Percentiles rank a stretch among this genome's conserved stretches.
Evolutionary conservation across 805 yeast species (phyloP).

Genomic region (Pichia exigua): DNA sequence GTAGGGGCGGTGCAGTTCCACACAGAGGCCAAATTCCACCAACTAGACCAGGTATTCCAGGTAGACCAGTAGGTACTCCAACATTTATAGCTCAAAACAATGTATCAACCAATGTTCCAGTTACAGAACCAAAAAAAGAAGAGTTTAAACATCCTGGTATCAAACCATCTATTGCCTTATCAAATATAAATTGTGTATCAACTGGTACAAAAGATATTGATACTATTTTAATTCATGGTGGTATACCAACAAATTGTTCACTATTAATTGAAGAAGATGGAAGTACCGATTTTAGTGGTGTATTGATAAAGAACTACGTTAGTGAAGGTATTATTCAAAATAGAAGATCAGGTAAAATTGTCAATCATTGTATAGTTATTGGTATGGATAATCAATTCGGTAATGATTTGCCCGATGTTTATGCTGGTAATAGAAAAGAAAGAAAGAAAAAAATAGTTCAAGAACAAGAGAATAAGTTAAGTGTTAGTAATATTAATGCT

Average conservation of each 20-base stretch:
- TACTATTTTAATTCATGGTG: slow-evolving; percentile 66
- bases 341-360: slow-evolving; percentile 32
- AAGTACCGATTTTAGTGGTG: slow-evolving; percentile 78
- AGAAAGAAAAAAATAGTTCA: slow-evolving; percentile 51
- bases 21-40: not conserved
- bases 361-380: slow-evolving; percentile 51
- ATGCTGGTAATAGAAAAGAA: slow-evolving; percentile 60
- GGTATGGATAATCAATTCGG: slow-evolving; percentile 56
- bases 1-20: not conserved
- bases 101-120: not conserved
- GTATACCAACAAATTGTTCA: slow-evolving; percentile 72
- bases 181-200: slow-evolving; percentile 70
- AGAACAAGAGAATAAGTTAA: slow-evolving; percentile 52
- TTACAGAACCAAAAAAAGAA: not conserved
- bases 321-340: slow-evolving; percentile 71
- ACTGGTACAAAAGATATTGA: slow-evolving; percentile 78
- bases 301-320: slow-evolving; percentile 59
- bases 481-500: slow-evolving; percentile 57
- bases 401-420: slow-evolving; percentile 67
- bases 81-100: not conserved
- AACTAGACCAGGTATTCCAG: not conserved
- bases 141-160: slow-evolving; percentile 44
- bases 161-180: slow-evolving; percentile 60
- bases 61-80: slow-evolving; percentile 1
- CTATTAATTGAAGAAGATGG: slow-evolving; percentile 75